Evolutionary conservation across 2,329 filamentous ascomycete genomes (phyloP).

Genomic region (Proliferodiscus dingleyae): DNA sequence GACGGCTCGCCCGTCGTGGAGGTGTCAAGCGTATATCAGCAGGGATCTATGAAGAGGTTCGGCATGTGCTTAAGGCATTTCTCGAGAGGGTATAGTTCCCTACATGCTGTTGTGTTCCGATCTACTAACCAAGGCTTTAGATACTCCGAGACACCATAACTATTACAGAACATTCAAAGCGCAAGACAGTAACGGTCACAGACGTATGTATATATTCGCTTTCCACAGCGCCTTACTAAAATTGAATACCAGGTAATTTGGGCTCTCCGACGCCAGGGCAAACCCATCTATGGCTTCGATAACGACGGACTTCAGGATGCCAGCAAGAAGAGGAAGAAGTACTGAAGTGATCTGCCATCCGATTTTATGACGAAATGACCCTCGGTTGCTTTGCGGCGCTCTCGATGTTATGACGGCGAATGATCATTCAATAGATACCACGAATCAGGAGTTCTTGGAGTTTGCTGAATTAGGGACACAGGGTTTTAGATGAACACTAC

Average conservation of each 20-base stretch:
- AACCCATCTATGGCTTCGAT: not conserved
- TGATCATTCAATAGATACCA: too few species aligned
- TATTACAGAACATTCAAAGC: conserved; percentile 48
- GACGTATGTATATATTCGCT: conserved; percentile 46
- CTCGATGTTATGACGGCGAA: too few species aligned
- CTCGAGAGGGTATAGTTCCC: conserved; percentile 41
- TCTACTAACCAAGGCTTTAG: conserved; percentile 32
- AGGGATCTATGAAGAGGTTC: conserved; percentile 57
- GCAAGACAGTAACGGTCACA: conserved; percentile 58
- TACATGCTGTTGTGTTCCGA: not conserved
- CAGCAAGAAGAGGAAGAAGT: not conserved
- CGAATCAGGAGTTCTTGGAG: too few species aligned
- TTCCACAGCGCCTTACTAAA: not conserved
- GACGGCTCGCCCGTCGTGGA: conserved; percentile 68
- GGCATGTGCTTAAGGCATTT: conserved; percentile 45
- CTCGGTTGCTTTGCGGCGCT: not conserved
- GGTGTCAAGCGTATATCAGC: conserved; percentile 70
- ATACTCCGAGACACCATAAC: conserved; percentile 46
- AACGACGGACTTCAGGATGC: not conserved
- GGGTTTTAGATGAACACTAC: too few species aligned
- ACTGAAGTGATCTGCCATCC: not conserved
- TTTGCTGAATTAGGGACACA: too few species aligned
- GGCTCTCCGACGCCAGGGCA: not conserved
- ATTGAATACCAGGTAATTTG: not conserved
- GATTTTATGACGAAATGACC: not conserved